Evolutionary conservation across 2,329 filamentous ascomycete species (phyloP).

Genomic region (Penicillium sp.): DNA sequence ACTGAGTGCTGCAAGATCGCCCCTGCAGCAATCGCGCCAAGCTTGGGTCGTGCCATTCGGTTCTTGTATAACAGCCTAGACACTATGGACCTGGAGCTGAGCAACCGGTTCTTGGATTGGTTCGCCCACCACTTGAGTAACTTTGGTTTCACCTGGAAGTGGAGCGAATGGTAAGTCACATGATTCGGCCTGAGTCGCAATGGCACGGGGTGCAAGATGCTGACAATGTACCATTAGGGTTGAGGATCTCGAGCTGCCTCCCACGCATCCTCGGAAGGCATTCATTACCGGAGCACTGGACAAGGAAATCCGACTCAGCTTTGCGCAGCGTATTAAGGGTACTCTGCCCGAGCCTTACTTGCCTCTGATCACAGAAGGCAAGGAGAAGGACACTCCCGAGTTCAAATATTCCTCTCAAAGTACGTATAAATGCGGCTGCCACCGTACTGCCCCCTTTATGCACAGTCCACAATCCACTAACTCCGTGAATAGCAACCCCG

Average conservation of each 20-base stretch:
- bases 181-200: not conserved
- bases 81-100: slow-evolving; percentile 82
- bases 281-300: slow-evolving; percentile 90
- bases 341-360: slow-evolving; percentile 86
- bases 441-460: not conserved
- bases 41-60: slow-evolving; percentile 87
- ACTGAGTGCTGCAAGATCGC: slow-evolving; percentile 96
- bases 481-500: slow-evolving; percentile 62
- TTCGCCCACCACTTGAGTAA: slow-evolving; percentile 97
- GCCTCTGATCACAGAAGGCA: slow-evolving; percentile 76
- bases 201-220: not conserved
- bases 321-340: slow-evolving; percentile 92
- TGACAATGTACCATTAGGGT: slow-evolving; percentile 52
- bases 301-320: slow-evolving; percentile 95
- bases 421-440: slow-evolving; percentile 52
- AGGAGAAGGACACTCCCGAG: slow-evolving; percentile 93
- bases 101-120: slow-evolving; percentile 91
- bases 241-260: slow-evolving; percentile 75
- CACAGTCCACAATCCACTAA: slow-evolving; percentile 15
- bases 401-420: slow-evolving; percentile 84
- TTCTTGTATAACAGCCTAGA: slow-evolving; percentile 83
- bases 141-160: slow-evolving; percentile 99
- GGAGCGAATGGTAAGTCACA: slow-evolving; percentile 79
- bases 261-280: slow-evolving; percentile 83
- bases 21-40: slow-evolving; percentile 93